Percentiles rank a stretch among this genome's conserved stretches.
Evolutionary conservation across 768 basidiomycete genomes (phyloP).

Genomic region (Piloderma croceum): DNA sequence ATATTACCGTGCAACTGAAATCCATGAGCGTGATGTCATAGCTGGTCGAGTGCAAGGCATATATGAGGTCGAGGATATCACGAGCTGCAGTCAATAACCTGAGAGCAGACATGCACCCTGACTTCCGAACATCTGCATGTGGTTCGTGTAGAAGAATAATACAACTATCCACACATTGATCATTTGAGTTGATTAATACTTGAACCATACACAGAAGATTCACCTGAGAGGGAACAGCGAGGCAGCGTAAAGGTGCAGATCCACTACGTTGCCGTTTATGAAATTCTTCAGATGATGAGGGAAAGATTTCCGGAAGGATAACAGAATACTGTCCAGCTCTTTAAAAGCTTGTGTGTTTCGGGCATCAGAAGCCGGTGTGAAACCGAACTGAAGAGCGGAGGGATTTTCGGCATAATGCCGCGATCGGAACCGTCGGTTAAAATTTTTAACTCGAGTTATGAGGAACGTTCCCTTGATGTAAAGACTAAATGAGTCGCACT

Average conservation of each 20-base stretch:
- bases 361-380: constrained; percentile 39
- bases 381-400: constrained; percentile 30
- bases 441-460: constrained; percentile 55
- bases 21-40: constrained; percentile 68
- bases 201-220: constrained; percentile 9
- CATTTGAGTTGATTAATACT: no score
- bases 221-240: constrained; percentile 28
- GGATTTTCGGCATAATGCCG: constrained; percentile 56
- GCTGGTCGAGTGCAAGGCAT: constrained; percentile 62
- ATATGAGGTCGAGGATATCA: constrained; percentile 60
- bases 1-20: constrained; percentile 61
- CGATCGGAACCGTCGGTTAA: constrained; percentile 61
- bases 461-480: constrained; percentile 67
- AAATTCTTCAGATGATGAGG: constrained; percentile 52
- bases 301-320: constrained; percentile 53
- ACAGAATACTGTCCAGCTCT: constrained; percentile 54
- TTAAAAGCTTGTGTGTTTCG: constrained; percentile 58
- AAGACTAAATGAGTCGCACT: constrained; percentile 66
- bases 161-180: no score
- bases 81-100: constrained; percentile 65
- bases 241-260: constrained; percentile 49
- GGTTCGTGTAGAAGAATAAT: constrained; percentile 72
- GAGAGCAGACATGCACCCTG: constrained; percentile 62
- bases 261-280: constrained; percentile 44
- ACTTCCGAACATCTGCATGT: constrained; percentile 54